A percentile compares a stretch with the other conserved stretches of the same genome.
Evolutionary conservation across 352 stramenopile species (phyloP).

Genomic region (Globisporangium cystogenes): DNA sequence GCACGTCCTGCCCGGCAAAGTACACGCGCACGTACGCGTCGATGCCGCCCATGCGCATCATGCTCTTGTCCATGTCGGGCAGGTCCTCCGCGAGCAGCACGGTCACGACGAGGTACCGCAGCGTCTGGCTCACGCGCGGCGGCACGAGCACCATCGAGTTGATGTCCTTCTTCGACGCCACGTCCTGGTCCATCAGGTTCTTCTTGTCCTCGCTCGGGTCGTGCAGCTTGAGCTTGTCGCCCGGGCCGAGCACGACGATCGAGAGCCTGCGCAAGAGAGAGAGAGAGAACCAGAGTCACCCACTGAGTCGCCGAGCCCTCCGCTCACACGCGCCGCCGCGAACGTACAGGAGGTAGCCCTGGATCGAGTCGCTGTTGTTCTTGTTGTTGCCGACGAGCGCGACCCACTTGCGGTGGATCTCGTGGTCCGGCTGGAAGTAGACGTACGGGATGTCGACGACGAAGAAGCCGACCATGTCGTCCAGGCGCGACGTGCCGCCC

Average conservation of each 20-base stretch:
- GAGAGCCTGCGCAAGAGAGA: constrained; percentile 65
- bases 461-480: constrained; percentile 85
- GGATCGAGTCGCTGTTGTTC: constrained; percentile 78
- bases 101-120: constrained; percentile 76
- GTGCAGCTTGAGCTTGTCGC: constrained; percentile 72
- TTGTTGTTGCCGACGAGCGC: constrained; percentile 71
- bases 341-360: constrained; percentile 86
- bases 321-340: no score
- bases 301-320: no score
- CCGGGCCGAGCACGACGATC: constrained; percentile 80
- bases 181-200: constrained; percentile 23
- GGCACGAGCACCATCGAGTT: constrained; percentile 81
- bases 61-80: constrained; percentile 79
- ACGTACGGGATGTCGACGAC: constrained; percentile 80
- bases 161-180: constrained; percentile 56
- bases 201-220: constrained; percentile 37
- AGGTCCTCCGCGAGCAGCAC: constrained; percentile 76
- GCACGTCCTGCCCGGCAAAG: constrained; percentile 62
- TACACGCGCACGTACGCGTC: constrained; percentile 78
- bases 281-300: no score
- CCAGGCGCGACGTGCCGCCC: constrained; percentile 30
- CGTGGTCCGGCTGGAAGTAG: constrained; percentile 82
- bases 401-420: constrained; percentile 88
- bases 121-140: constrained; percentile 56
- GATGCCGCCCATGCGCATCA: constrained; percentile 59